Percentiles rank a stretch among this genome's conserved stretches.
phyloP scores from a whole-genome alignment of 805 yeast genomes.

The Candida suzukii region DNA sequence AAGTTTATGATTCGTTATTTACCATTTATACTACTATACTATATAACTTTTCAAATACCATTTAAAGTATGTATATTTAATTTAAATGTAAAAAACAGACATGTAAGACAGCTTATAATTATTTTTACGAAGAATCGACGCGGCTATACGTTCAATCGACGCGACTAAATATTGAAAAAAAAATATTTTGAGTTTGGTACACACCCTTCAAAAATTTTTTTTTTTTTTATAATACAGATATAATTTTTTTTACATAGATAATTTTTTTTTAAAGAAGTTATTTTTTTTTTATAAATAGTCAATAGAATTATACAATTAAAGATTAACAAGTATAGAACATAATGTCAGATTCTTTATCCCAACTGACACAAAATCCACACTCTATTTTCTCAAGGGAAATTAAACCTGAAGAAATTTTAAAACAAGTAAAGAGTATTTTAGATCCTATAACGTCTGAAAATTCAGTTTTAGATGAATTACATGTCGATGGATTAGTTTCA shows the following conservation, averaged over 20 bases:
- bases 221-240: too few relatives aligned
- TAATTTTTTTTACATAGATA: too few relatives aligned
- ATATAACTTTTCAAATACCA: too few relatives aligned
- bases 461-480: conserved; percentile 73
- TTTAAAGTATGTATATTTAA: too few relatives aligned
- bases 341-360: conserved; percentile 9
- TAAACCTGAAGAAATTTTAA: conserved; percentile 14
- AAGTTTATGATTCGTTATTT: too few relatives aligned
- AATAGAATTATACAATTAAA: neutral
- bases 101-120: too few relatives aligned
- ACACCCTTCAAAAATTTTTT: neutral
- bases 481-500: conserved; percentile 81
- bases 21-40: too few relatives aligned
- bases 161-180: too few relatives aligned
- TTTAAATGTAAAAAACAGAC: too few relatives aligned
- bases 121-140: too few relatives aligned
- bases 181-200: neutral
- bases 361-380: conserved; percentile 12
- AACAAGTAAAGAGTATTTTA: conserved; percentile 39
- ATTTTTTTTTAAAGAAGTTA: too few relatives aligned
- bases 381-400: conserved; percentile 9
- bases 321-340: neutral
- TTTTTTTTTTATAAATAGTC: neutral
- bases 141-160: too few relatives aligned
- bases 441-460: conserved; percentile 43